phyloP scores from a whole-genome alignment of 164 flowering plant genomes.

The Hamamelis virginiana region DNA sequence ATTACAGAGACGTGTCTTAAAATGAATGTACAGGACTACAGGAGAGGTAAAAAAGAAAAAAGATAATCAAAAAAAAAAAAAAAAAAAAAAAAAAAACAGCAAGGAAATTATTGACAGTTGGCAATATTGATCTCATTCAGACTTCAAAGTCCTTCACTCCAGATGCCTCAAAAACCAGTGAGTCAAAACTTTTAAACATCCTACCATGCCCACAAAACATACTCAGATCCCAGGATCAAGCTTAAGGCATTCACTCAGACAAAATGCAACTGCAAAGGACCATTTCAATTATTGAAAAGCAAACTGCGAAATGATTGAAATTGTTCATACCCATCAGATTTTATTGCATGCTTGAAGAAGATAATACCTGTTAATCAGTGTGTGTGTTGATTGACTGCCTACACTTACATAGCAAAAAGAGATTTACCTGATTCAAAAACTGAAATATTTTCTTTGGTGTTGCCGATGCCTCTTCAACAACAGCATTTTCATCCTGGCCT shows the following conservation, averaged over 20 bases:
- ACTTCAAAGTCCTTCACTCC: no score
- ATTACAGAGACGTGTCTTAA: no score
- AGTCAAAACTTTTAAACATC: no score
- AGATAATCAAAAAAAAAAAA: no score
- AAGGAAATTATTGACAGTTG: no score
- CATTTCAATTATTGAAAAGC: background rate
- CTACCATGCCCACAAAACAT: no score
- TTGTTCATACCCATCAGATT: background rate
- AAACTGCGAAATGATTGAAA: background rate
- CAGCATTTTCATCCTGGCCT: constrained; percentile 81
- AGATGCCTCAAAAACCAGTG: no score
- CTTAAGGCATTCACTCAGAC: background rate
- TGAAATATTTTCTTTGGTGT: constrained; percentile 92
- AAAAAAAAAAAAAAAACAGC: no score
- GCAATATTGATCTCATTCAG: no score
- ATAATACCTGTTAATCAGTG: background rate
- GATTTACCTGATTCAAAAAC: constrained; percentile 81
- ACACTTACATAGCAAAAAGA: background rate
- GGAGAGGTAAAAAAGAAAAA: no score
- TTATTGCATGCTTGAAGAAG: background rate
- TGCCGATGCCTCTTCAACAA: constrained; percentile 74
- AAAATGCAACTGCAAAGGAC: background rate
- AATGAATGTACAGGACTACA: no score
- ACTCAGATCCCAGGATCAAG: background rate
- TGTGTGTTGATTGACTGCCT: background rate